A percentile compares a stretch with the other conserved stretches of the same genome.
Conservation (phyloP, 1,284 basidiomycete species). For the Ustilago esculenta region DNA sequence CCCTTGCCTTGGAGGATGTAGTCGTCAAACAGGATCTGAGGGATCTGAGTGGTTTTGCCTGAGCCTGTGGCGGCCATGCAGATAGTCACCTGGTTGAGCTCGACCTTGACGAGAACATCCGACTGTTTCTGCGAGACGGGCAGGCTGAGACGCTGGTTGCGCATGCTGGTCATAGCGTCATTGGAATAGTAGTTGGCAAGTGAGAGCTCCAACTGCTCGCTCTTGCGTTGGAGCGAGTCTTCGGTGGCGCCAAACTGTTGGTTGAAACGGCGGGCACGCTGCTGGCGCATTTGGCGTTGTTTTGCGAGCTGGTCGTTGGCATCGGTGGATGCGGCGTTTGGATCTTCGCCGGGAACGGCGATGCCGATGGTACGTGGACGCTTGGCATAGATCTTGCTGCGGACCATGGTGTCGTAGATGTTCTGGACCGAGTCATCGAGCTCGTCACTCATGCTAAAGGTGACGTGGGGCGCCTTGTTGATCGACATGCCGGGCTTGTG, state of each 20-base stretch:
- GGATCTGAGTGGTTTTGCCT: slow-evolving; percentile 95
- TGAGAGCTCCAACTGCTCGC: slow-evolving; percentile 72
- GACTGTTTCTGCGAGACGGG: slow-evolving; percentile 72
- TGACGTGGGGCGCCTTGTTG: slow-evolving; percentile 77
- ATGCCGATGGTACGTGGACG: slow-evolving; percentile 54
- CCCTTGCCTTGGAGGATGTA: slow-evolving; percentile 82
- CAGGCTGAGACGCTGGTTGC: slow-evolving; percentile 75
- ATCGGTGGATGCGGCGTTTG: slow-evolving; percentile 58
- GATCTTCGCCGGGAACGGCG: slow-evolving; percentile 34
- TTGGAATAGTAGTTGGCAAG: slow-evolving; percentile 76
- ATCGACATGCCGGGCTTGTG: slow-evolving; percentile 63
- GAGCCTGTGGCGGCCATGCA: slow-evolving; percentile 95
- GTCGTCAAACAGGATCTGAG: slow-evolving; percentile 89
- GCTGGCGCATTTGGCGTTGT: slow-evolving; percentile 28
- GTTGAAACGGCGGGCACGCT: slow-evolving; percentile 39
- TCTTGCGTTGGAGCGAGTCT: slow-evolving; percentile 71
- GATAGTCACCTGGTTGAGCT: slow-evolving; percentile 85
- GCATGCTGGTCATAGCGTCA: slow-evolving; percentile 76
- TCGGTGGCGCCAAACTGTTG: slow-evolving; percentile 51
- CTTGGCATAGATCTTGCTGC: slow-evolving; percentile 63
- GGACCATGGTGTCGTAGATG: slow-evolving; percentile 74
- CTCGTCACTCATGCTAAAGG: slow-evolving; percentile 76
- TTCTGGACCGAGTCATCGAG: slow-evolving; percentile 80
- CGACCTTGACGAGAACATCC: slow-evolving; percentile 72
- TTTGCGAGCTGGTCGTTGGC: slow-evolving; percentile 52